These are phyloP conservation scores for Pichia occidentalis DNA, from an alignment of 805 yeast species.

Conservation along the genomic window DNA sequence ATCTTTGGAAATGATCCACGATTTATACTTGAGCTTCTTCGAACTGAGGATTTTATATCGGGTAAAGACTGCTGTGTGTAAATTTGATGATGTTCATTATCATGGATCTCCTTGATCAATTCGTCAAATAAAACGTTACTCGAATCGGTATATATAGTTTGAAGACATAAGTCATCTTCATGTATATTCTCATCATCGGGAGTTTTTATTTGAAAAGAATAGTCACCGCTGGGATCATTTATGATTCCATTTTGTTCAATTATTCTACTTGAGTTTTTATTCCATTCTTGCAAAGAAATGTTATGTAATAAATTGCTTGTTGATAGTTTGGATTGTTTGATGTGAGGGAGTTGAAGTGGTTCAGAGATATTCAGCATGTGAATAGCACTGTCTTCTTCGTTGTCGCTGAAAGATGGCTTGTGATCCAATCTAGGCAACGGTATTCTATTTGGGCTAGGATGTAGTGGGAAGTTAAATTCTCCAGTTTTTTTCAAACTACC, in stretches of 20 bases:
- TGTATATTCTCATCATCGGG: no score
- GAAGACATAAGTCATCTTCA: not conserved
- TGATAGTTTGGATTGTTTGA: not conserved
- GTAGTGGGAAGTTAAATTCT: no score
- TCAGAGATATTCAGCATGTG: conserved; percentile 9
- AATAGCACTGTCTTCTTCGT: not conserved
- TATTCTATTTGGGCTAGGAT: no score
- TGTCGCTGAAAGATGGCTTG: no score
- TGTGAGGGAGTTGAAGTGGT: not conserved
- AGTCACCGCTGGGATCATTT: no score
- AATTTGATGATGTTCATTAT: conserved; percentile 4
- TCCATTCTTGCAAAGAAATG: conserved; percentile 6
- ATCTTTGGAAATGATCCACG: conserved; percentile 3
- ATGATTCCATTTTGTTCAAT: not conserved
- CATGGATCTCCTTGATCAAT: conserved; percentile 6
- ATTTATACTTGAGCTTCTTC: no score
- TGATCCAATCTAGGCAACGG: no score
- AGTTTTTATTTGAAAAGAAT: no score
- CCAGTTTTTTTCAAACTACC: no score
- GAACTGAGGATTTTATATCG: conserved; percentile 2
- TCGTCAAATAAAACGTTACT: conserved; percentile 2
- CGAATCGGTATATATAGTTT: not conserved
- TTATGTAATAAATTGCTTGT: not conserved
- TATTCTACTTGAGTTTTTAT: not conserved
- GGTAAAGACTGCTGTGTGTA: conserved; percentile 6